These are phyloP conservation scores for Annona squamosa DNA, from an alignment of 164 flowering plant species.

Conservation along the genomic window DNA sequence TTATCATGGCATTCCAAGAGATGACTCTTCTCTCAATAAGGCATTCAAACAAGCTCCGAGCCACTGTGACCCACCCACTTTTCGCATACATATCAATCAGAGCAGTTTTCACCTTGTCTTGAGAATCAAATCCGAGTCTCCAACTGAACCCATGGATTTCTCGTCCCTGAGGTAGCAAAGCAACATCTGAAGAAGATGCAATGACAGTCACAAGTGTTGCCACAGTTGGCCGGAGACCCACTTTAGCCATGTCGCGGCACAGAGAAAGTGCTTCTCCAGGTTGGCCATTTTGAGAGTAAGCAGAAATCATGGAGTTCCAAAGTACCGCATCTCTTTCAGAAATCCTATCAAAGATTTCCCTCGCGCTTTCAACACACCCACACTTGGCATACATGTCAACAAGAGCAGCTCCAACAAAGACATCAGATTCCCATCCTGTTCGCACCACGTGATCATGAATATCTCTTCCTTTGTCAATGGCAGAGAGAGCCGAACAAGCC, in stretches of 20 bases:
- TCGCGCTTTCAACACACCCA: conserved; percentile 9
- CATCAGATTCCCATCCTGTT: conserved; percentile 12
- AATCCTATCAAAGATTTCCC: conserved; percentile 13
- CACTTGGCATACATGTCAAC: conserved; percentile 21
- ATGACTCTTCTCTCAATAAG: conserved; percentile 9
- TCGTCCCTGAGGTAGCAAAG: conserved; percentile 10
- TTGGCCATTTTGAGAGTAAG: conserved; percentile 16
- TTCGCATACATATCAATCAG: conserved; percentile 19
- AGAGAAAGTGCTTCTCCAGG: conserved; percentile 11
- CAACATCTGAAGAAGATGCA: conserved; percentile 11
- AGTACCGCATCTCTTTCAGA: conserved; percentile 9
- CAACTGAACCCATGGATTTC: conserved; percentile 16
- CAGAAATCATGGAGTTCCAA: conserved; percentile 17
- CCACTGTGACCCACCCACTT: conserved; percentile 7
- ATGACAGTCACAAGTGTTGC: conserved; percentile 16
- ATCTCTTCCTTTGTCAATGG: conserved; percentile 9
- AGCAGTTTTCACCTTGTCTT: conserved; percentile 15
- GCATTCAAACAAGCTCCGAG: conserved; percentile 12
- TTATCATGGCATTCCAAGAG: conserved; percentile 21
- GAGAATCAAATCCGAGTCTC: conserved; percentile 11
- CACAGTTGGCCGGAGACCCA: conserved; percentile 7
- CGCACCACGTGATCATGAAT: conserved; percentile 10
- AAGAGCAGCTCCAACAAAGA: conserved; percentile 19
- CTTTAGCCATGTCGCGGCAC: conserved; percentile 7
- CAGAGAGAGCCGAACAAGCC: conserved; percentile 17